Evolutionary conservation across 2,329 filamentous ascomycete genomes (phyloP).

Genomic region (Penicillium janthinellum): DNA sequence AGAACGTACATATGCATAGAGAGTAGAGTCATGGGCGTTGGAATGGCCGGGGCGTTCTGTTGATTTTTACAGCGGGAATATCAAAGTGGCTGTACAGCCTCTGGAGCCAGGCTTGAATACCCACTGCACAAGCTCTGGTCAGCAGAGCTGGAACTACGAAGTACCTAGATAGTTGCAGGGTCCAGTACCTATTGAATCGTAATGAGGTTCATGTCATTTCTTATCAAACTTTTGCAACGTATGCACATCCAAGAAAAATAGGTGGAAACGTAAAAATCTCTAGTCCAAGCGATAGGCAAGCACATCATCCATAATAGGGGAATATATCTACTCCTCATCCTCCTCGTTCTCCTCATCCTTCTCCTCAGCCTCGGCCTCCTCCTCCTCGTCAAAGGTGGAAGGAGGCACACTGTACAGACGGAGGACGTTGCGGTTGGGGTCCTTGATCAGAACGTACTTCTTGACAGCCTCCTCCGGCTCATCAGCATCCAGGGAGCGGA

Average conservation of each 20-base stretch:
- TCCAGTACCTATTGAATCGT: constrained; percentile 2
- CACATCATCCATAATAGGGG: constrained; percentile 18
- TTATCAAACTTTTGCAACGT: constrained; percentile 28
- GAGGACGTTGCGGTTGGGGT: constrained; percentile 95
- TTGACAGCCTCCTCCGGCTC: constrained; percentile 46
- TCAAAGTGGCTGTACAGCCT: no score
- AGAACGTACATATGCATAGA: no score
- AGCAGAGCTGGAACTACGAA: background rate
- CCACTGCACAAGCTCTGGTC: no score
- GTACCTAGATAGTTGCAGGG: background rate
- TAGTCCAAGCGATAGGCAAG: constrained; percentile 11
- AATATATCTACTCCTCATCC: constrained; percentile 44
- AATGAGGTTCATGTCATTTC: constrained; percentile 15
- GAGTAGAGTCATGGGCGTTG: no score
- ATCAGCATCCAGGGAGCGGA: constrained; percentile 44
- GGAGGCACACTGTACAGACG: constrained; percentile 88
- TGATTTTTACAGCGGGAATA: no score
- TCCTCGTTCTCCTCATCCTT: constrained; percentile 59
- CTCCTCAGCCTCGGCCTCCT: constrained; percentile 62
- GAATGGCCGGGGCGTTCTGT: no score
- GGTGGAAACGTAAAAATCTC: constrained; percentile 19
- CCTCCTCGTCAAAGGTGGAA: constrained; percentile 86
- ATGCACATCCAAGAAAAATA: constrained; percentile 23
- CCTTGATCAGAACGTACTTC: constrained; percentile 66
- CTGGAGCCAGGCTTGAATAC: no score